Evolutionary conservation across 2,329 filamentous ascomycete genomes (phyloP), one percentile per base, ranked within the genome.

Genomic region (Nakataea oryzae): DNA sequence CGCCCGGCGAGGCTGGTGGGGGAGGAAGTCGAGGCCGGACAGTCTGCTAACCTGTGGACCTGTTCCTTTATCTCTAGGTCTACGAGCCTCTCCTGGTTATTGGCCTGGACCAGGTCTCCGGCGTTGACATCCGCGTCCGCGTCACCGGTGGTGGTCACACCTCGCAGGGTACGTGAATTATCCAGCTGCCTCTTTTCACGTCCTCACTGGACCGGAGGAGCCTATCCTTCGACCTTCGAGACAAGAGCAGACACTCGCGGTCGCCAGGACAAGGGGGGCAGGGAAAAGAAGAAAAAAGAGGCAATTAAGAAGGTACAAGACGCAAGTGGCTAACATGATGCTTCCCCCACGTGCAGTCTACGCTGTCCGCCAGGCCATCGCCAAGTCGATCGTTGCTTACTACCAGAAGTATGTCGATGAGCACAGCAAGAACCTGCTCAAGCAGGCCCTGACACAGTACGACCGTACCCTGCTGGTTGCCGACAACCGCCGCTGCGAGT

Each of bases 401-500:
- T 97, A 97, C 90, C 93, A 97, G 85, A 97, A 99, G 87, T 99
- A 88, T 84, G 91, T 97, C 81, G 95, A 99, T 78, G 95, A 99
- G 90, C 93, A 97, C 90, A 91, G 90, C 84, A 99, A 99, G 90
- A 97, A 97, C 88, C 86, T 92, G 82, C 87, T 99, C 76, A 99
- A 97, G 91, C 89, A 93, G 82, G 90, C 91, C 71, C 88, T 99
- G 72, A 90, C 93, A 75, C 87, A 92, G 79, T 99, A 73, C 71
- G 73, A 75, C 72, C 73, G 73, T 65, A 74, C 70, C 77, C 89
- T 99, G 71, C 90, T 99, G 76, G 95, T 99, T 74, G 95, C 95
- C 80, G 95, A 99, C 82, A 97, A 96, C 89, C 90, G 95, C 80
- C 91, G 95, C 74, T 95, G 91, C 81, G 95, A 99, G 87, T 61